Evolutionary conservation across 805 yeast genomes (phyloP).

Genomic region (Jamesozyma lodderae): DNA sequence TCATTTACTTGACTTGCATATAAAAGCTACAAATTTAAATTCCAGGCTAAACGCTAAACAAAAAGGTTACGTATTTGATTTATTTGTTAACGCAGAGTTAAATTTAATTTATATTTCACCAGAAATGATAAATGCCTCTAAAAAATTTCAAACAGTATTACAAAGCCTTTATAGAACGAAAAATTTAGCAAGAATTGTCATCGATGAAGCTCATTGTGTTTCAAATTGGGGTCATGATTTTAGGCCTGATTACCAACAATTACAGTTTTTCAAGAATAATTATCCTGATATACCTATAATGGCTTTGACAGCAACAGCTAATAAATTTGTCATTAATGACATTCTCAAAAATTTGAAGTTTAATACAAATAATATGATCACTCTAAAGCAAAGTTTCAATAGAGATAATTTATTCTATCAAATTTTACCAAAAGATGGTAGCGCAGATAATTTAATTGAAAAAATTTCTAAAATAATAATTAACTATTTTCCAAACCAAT

Average conservation of each 20-base stretch:
- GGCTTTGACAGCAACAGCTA: conserved; percentile 97
- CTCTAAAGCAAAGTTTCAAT: conserved; percentile 85
- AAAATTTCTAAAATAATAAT: conserved; percentile 52
- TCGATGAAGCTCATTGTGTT: conserved; percentile 97
- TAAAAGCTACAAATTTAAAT: conserved; percentile 81
- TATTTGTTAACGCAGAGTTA: conserved; percentile 56
- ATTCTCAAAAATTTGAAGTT: conserved; percentile 70
- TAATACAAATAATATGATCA: conserved; percentile 39
- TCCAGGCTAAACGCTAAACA: conserved; percentile 63
- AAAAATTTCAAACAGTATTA: conserved; percentile 56
- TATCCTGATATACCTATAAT: conserved; percentile 81
- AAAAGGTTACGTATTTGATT: conserved; percentile 49
- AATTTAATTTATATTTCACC: conserved; percentile 85
- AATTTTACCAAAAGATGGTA: conserved; percentile 55
- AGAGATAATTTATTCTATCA: conserved; percentile 78
- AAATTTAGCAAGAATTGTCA: conserved; percentile 73
- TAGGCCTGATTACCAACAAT: conserved; percentile 85
- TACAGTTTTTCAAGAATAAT: conserved; percentile 59
- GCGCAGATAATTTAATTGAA: conserved; percentile 32
- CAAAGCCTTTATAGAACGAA: conserved; percentile 43
- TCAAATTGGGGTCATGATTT: conserved; percentile 99
- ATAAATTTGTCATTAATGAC: conserved; percentile 79
- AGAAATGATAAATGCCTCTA: conserved; percentile 80
- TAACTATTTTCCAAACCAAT: conserved; percentile 41
- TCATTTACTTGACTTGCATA: conserved; percentile 56